Evolutionary conservation across 176 grass and related monocot genomes (phyloP), one percentile per base, ranked within the genome.

Genomic region (Lolium multiflorum): DNA sequence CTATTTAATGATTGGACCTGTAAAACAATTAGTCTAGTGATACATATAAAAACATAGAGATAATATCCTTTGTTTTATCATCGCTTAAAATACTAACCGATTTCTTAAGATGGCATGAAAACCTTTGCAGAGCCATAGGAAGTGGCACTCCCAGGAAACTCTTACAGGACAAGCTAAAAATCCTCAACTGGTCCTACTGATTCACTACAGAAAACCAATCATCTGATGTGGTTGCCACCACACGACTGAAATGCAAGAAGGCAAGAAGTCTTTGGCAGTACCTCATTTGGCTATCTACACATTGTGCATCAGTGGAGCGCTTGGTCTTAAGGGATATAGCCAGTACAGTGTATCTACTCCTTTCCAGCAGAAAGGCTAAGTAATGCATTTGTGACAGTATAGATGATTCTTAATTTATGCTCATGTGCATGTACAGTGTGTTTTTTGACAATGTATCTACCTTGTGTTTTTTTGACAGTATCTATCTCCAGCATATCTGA

Each of bases 271-370:
- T 78, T 58, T 4, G 12, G 4, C 31, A 12, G 16, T 63, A 77
- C 48, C 39, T 47, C 21, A 4, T 1, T 74, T 78, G 79, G 41
- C 62, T 39, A 51, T 78, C 81, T 20, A 91, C 9, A 6, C 41
- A 43, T 43, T 87, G 57, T 25, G 41, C 14, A 6, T 90, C 66
- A 14, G 49, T 39, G 93, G 87, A 72, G 82, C n/a, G 21, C 15
- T 89, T 85, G 50, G 57, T 20, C 4, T 91, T 88, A 60, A 85
- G 35, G 49, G 14, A 15, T 84, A 89, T 61, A 67, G 48, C 71
- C 4, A 24, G 31, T 44, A 52, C n/a, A 18, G 50, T 86, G 14
- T 93, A 91, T 73, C 43, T 88, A 48, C 17, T 91, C 62, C 82
- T 81, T 1, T 66, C 1, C 31, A 35, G 31, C 31, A 35, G 31